Base-by-base conservation (phyloP, 305 asterid genomes). In the Fraxinus xanthoxyloides region DNA sequence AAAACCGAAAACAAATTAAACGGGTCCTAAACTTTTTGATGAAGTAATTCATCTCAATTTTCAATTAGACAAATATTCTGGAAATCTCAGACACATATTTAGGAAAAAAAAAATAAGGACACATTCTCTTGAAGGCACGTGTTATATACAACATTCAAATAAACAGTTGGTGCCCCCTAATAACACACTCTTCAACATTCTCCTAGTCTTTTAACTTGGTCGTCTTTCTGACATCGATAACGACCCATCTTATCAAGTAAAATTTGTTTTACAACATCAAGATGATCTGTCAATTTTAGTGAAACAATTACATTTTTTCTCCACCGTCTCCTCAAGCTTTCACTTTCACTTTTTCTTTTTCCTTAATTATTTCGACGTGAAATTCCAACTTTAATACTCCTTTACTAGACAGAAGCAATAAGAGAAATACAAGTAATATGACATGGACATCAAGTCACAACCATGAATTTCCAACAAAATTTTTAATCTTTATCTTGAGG, bases 401-500 rank as follows among this genome's bases (percentile, higher is more conserved):
- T 43, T 56, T 56, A n/a, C 67, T n/a, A 56, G 12, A 56, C 67
- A 56, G 28, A 56, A 56, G 21, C 67, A 2, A 19, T 56, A 5
- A 56, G 67, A 56, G 67, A 26, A n/a, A 56, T 56, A 56, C 67
- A 56, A 19, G 67, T 19, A 56, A 56, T 56, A 56, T 56, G 67
- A 56, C 28, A 19, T 56, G 67, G 28, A 56, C 67, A n/a, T 56
- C 28, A 19, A 56, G 19, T 56, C 12, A 56, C 67, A 7, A 17
- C 67, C 67, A 19, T 56, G 67, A 17, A 56, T 59, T 75, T 79
- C 36, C 43, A 23, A 48, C 21, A 63, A 43, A 24, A 7, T 24
- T 24, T 75, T 35, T 10, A 21, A 59, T 40, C 36, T 81, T 36
- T 38, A 81, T 81, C 87, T 87, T 83, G 67, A 5, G 76, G 82